phyloP scores from a whole-genome alignment of 805 yeast species.

The Saccharomycopsis malanga region DNA sequence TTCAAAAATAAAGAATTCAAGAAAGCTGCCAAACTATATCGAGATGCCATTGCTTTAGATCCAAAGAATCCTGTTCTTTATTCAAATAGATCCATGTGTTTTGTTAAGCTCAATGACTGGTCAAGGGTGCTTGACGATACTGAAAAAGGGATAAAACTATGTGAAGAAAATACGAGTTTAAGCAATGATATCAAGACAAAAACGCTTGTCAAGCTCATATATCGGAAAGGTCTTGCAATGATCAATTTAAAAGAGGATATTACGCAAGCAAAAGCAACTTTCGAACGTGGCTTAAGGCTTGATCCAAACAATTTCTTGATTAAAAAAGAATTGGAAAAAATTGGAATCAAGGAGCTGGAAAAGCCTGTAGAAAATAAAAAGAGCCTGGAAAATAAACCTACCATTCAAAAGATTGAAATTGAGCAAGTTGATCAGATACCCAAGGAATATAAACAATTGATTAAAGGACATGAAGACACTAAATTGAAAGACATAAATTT shows the following conservation, averaged over 20 bases:
- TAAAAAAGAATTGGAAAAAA: conserved; percentile 30
- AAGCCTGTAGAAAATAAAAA: background rate
- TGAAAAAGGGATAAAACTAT: conserved; percentile 37
- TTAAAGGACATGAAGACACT: no score
- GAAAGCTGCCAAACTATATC: conserved; percentile 47
- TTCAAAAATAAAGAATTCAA: conserved; percentile 39
- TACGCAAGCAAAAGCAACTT: conserved; percentile 27
- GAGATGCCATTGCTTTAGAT: conserved; percentile 46
- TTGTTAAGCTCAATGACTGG: conserved; percentile 45
- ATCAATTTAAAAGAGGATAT: conserved; percentile 25
- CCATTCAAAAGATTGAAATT: conserved; percentile 1
- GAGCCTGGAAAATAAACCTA: background rate
- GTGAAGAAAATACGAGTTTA: background rate
- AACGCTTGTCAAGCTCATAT: conserved; percentile 41
- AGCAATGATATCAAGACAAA: conserved; percentile 26
- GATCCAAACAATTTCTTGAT: conserved; percentile 39
- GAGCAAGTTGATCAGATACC: conserved; percentile 40
- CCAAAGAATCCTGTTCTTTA: conserved; percentile 47
- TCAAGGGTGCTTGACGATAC: conserved; percentile 44
- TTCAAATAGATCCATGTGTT: conserved; percentile 67
- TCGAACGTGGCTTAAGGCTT: conserved; percentile 32
- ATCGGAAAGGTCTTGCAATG: conserved; percentile 42
- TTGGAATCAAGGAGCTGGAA: conserved; percentile 18
- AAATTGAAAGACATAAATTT: no score
- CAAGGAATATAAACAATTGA: conserved; percentile 25